phyloP scores from a whole-genome alignment of 2,329 filamentous ascomycete genomes.

The Metarhizium anisopliae region DNA sequence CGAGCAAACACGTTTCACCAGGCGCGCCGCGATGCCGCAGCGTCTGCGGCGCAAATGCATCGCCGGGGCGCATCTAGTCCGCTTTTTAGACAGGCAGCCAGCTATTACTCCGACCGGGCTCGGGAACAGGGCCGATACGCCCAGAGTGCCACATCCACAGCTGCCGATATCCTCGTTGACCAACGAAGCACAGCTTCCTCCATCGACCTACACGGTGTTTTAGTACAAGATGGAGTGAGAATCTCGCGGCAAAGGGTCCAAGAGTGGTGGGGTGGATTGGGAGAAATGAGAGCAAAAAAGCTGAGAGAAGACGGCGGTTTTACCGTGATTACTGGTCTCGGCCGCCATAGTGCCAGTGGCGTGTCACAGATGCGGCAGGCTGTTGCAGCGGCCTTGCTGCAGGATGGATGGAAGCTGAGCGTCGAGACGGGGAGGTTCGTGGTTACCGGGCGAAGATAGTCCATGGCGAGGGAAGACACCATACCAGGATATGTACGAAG shows the following conservation, averaged over 20 bases:
- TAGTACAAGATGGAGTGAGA: constrained; percentile 68
- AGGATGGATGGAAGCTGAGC: constrained; percentile 77
- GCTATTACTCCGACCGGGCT: constrained; percentile 64
- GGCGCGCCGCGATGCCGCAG: constrained; percentile 21
- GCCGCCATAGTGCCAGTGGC: constrained; percentile 69
- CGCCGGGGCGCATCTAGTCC: constrained; percentile 55
- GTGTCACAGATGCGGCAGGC: constrained; percentile 68
- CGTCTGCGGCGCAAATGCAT: constrained; percentile 31
- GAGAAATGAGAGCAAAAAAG: constrained; percentile 48
- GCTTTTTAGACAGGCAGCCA: constrained; percentile 66
- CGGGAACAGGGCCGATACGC: constrained; percentile 53
- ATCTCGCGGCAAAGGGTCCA: constrained; percentile 62
- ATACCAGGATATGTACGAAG: background rate
- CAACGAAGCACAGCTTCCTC: constrained; percentile 50
- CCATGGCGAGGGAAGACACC: background rate
- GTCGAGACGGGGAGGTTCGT: constrained; percentile 61
- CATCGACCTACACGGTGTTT: constrained; percentile 78
- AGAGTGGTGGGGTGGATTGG: constrained; percentile 68
- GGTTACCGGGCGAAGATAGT: constrained; percentile 49
- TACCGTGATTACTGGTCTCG: constrained; percentile 72
- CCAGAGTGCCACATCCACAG: constrained; percentile 49
- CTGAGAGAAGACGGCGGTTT: constrained; percentile 44
- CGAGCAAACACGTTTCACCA: constrained; percentile 19
- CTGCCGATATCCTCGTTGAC: constrained; percentile 62
- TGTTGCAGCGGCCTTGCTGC: constrained; percentile 65